These are phyloP conservation scores for Metschnikowia sp. DNA, from an alignment of 805 yeast species.

Conservation along the genomic window DNA sequence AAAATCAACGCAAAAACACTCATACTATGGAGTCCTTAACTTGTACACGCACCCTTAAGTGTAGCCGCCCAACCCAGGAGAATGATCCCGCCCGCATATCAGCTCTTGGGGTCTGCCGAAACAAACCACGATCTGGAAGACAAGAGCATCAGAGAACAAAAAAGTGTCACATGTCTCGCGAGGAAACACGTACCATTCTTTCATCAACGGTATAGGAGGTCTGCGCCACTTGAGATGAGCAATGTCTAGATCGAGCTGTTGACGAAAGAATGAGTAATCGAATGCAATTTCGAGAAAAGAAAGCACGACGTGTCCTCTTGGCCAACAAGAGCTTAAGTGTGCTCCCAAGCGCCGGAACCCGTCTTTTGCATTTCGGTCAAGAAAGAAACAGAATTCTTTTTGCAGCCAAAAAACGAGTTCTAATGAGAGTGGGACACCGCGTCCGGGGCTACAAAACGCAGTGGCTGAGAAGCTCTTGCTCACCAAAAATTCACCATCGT, in stretches of 20 bases:
- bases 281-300: neutral
- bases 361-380: neutral
- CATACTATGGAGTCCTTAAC: too few species aligned
- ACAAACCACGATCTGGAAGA: constrained; percentile 5
- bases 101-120: constrained; percentile 13
- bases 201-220: neutral
- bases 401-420: neutral
- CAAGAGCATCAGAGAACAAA: constrained; percentile 18
- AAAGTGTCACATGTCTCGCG: neutral
- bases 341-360: constrained; percentile 15
- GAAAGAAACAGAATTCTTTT: constrained; percentile 2
- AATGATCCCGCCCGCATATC: constrained; percentile 13
- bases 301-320: neutral
- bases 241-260: neutral
- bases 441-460: neutral
- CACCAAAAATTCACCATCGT: neutral
- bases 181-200: neutral
- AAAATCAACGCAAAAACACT: neutral
- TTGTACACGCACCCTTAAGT: constrained; percentile 4
- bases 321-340: neutral
- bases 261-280: constrained; percentile 3
- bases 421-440: neutral
- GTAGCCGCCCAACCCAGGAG: constrained; percentile 6
- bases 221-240: neutral
- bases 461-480: neutral